A percentile compares a stretch with the other conserved stretches of the same genome.
phyloP scores from a whole-genome alignment of 257 asterid genomes.

The Sherardia arvensis region DNA sequence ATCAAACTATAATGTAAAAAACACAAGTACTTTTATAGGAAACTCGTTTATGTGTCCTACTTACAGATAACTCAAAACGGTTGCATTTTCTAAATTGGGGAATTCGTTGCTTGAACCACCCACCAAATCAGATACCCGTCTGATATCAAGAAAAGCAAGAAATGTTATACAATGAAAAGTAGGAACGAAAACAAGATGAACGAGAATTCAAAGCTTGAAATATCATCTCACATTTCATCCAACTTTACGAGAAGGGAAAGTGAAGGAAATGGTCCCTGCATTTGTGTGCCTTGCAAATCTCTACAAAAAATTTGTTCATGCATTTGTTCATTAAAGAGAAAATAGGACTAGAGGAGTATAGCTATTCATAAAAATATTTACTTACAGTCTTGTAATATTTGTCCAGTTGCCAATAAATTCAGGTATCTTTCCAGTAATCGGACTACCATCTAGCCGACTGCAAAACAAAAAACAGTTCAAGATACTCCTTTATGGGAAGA shows the following conservation, averaged over 20 bases:
- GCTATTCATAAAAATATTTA: not conserved
- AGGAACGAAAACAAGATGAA: not conserved
- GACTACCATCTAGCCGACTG: slow-evolving; percentile 84
- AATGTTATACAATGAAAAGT: not conserved
- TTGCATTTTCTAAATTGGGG: slow-evolving; percentile 43
- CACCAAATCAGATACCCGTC: slow-evolving; percentile 70
- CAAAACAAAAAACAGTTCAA: slow-evolving; percentile 15
- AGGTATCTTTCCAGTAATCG: slow-evolving; percentile 62
- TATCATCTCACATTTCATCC: slow-evolving; percentile 39
- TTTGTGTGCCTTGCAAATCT: slow-evolving; percentile 65
- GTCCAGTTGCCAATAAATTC: slow-evolving; percentile 75
- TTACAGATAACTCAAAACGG: slow-evolving; percentile 31
- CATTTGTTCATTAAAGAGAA: not conserved
- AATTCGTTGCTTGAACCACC: slow-evolving; percentile 38
- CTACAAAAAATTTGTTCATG: slow-evolving; percentile 24
- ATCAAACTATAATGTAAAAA: not conserved
- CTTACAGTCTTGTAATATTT: slow-evolving; percentile 48
- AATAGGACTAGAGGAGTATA: not conserved
- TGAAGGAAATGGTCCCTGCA: slow-evolving; percentile 75
- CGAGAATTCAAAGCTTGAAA: not conserved
- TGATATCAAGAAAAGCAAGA: slow-evolving; percentile 12
- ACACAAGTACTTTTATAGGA: not conserved
- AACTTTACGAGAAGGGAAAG: slow-evolving; percentile 45
- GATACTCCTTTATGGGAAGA: slow-evolving; percentile 25
- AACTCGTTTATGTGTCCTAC: slow-evolving; percentile 11